Evolutionary conservation across 768 basidiomycete species (phyloP).

Genomic region (Podaxis sp.): DNA sequence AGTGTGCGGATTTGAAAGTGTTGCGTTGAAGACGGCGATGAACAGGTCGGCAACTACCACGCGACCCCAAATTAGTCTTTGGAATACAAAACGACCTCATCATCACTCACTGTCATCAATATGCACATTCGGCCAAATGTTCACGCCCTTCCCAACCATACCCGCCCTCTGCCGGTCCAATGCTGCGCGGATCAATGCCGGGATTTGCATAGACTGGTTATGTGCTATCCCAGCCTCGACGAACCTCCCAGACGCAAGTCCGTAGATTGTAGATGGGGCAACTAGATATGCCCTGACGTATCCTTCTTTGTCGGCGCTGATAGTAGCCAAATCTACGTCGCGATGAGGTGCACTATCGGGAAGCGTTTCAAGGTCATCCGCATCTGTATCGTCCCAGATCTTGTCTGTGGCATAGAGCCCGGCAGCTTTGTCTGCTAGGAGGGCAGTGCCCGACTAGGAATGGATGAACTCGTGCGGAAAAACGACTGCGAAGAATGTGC

Average conservation of each 20-base stretch:
- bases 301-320: slow-evolving; percentile 50
- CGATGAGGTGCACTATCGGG: slow-evolving; percentile 47
- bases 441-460: slow-evolving; percentile 30
- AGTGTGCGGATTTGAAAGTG: slow-evolving; percentile 28
- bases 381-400: slow-evolving; percentile 51
- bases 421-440: slow-evolving; percentile 43
- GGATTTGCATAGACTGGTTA: slow-evolving; percentile 52
- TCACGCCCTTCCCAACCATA: slow-evolving; percentile 55
- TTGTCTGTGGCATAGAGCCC: slow-evolving; percentile 36
- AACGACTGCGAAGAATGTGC: neutral
- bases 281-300: slow-evolving; percentile 53
- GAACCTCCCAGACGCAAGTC: slow-evolving; percentile 46
- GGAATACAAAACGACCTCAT: too few relatives aligned
- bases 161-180: slow-evolving; percentile 51
- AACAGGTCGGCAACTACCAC: slow-evolving; percentile 44
- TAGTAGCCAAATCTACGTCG: slow-evolving; percentile 45
- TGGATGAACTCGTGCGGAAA: slow-evolving; percentile 32
- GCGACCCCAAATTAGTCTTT: slow-evolving; percentile 19
- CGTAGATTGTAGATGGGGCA: slow-evolving; percentile 60
- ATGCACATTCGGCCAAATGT: slow-evolving; percentile 59
- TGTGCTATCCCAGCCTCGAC: slow-evolving; percentile 55
- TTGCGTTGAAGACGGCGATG: slow-evolving; percentile 40
- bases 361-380: slow-evolving; percentile 45
- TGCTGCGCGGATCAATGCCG: slow-evolving; percentile 41
- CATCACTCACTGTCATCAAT: slow-evolving; percentile 46